These are phyloP conservation scores for Sclerospora graminicola DNA, from an alignment of 352 stramenopile genomes.

Conservation along the genomic window DNA sequence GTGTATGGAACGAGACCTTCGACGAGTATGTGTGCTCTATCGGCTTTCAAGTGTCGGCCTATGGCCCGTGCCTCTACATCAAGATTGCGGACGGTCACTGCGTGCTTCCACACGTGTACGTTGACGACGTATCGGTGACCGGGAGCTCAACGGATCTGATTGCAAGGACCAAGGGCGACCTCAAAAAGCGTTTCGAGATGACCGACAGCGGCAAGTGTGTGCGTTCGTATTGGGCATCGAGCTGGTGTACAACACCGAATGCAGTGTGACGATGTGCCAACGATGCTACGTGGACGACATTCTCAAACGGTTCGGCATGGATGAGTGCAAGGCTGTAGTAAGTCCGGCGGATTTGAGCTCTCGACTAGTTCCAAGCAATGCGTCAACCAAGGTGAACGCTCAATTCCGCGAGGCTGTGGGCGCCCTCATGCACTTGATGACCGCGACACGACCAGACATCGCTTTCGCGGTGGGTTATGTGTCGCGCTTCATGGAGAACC, in stretches of 20 bases:
- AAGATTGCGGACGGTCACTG: conserved; percentile 6
- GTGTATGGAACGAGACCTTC: conserved; percentile 7
- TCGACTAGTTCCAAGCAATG: neutral
- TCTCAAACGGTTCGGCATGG: conserved; percentile 17
- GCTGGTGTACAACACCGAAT: conserved; percentile 3
- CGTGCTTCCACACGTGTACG: conserved; percentile 6
- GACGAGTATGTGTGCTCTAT: neutral
- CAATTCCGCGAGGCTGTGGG: conserved; percentile 10
- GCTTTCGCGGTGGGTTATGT: conserved; percentile 9
- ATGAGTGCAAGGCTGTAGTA: conserved; percentile 4
- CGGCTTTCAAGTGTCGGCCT: neutral
- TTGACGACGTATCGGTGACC: conserved; percentile 11
- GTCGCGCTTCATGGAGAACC: conserved; percentile 15
- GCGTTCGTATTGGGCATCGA: conserved; percentile 13
- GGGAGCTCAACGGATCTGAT: conserved; percentile 8
- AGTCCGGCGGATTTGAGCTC: conserved; percentile 6
- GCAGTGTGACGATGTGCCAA: conserved; percentile 12
- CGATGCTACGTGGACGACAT: conserved; percentile 14
- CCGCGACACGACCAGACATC: conserved; percentile 9
- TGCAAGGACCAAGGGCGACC: conserved; percentile 6
- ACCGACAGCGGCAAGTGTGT: conserved; percentile 18
- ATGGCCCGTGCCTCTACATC: conserved; percentile 8
- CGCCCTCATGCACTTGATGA: conserved; percentile 17
- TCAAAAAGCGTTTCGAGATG: conserved; percentile 17
- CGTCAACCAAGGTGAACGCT: conserved; percentile 3